Percentiles rank a stretch among this genome's conserved stretches.
phyloP scores from a whole-genome alignment of 2,329 filamentous ascomycete species.

The Cladosporium colombiae region DNA sequence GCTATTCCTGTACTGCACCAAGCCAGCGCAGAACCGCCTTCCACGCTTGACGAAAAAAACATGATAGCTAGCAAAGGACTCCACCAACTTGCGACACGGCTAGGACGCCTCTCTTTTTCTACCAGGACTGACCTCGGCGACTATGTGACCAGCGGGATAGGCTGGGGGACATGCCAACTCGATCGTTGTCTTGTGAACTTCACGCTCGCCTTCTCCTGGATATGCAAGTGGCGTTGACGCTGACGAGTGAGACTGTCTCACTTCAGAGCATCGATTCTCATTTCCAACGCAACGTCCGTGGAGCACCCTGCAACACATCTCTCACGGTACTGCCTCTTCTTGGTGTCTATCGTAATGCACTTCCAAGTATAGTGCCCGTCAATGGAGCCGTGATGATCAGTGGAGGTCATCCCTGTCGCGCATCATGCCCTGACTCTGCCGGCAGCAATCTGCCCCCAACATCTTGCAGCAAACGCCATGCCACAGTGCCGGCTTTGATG shows the following conservation, averaged over 20 bases:
- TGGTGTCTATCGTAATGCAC: not conserved
- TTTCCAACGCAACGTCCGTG: slow-evolving; percentile 15
- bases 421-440: slow-evolving; percentile 8
- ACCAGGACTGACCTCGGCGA: slow-evolving; percentile 4
- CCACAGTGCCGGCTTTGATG: not conserved
- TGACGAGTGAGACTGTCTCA: slow-evolving; percentile 18
- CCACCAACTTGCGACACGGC: slow-evolving; percentile 4
- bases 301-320: not conserved
- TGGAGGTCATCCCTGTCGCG: slow-evolving; percentile 3
- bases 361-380: not conserved
- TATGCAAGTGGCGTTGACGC: not conserved
- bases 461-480: not conserved
- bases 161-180: slow-evolving; percentile 8
- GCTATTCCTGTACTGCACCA: not conserved
- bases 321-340: not conserved
- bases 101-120: not conserved
- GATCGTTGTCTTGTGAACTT: slow-evolving; percentile 6
- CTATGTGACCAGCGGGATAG: not conserved
- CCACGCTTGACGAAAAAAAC: not conserved
- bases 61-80: slow-evolving; percentile 1
- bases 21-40: not conserved
- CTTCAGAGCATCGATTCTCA: not conserved
- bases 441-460: not conserved
- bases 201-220: slow-evolving; percentile 7
- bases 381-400: not conserved